phyloP scores from a whole-genome alignment of 2,329 filamentous ascomycete species.

The Immersiporthe knoxdaviesiana region DNA sequence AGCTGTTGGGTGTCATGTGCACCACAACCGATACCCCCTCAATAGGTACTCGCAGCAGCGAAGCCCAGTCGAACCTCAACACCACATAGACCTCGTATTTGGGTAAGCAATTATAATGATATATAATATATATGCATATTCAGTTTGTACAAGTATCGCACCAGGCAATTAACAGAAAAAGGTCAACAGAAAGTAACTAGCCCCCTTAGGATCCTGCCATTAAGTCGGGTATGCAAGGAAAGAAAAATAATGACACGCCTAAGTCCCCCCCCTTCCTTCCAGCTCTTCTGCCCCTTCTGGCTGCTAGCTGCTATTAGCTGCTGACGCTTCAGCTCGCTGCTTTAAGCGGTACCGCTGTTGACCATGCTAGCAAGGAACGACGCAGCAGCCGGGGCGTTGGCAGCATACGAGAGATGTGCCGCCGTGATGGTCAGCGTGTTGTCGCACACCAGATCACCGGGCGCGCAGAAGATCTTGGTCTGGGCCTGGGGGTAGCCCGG shows the following conservation, averaged over 20 bases:
- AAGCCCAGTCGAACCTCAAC: no score
- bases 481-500: constrained; percentile 32
- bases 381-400: constrained; percentile 30
- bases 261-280: not conserved
- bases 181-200: not conserved
- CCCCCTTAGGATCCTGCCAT: not conserved
- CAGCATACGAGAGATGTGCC: constrained; percentile 34
- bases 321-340: not conserved
- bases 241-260: not conserved
- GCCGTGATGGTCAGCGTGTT: constrained; percentile 33
- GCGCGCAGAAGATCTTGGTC: constrained; percentile 35
- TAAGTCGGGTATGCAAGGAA: not conserved
- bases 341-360: not conserved
- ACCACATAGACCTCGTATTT: not conserved
- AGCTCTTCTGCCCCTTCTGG: no score
- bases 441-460: constrained; percentile 36
- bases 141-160: not conserved
- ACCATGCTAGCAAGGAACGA: constrained; percentile 31
- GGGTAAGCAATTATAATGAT: not conserved
- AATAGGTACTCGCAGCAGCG: no score
- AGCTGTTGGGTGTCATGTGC: no score
- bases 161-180: not conserved
- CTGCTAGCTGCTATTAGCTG: no score
- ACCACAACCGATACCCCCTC: no score
- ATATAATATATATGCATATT: no score